Percentiles rank a stretch among this genome's conserved stretches.
phyloP scores from a whole-genome alignment of 2,329 filamentous ascomycete genomes.

The Diaporthe ampelina region DNA sequence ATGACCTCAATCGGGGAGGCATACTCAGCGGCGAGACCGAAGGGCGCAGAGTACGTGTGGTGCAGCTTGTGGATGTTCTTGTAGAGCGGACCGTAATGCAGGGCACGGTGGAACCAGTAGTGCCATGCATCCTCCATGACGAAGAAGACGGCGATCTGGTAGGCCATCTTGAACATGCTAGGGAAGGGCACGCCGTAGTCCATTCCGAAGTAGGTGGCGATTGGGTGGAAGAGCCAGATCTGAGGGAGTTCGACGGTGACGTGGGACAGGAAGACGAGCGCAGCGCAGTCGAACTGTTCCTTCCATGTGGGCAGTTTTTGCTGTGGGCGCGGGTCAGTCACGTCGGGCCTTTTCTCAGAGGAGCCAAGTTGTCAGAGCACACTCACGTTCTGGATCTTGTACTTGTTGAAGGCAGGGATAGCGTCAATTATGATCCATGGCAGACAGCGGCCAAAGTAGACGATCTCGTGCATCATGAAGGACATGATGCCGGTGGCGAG shows the following conservation, averaged over 20 bases:
- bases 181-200: conserved; percentile 92
- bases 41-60: conserved; percentile 98
- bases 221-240: conserved; percentile 99
- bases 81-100: conserved; percentile 97
- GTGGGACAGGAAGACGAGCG: conserved; percentile 92
- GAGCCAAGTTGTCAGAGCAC: neutral
- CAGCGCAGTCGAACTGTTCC: conserved; percentile 96
- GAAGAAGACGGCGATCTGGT: conserved; percentile 95
- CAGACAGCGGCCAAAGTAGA: conserved; percentile 93
- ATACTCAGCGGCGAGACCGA: conserved; percentile 96
- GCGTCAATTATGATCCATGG: conserved; percentile 94
- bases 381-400: conserved; percentile 91
- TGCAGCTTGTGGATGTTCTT: conserved; percentile 98
- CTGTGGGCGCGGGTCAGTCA: conserved; percentile 48
- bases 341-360: conserved; percentile 6
- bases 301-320: conserved; percentile 91
- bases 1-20: conserved; percentile 98
- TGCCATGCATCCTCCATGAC: conserved; percentile 97
- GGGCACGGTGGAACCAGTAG: conserved; percentile 93
- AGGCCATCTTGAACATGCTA: conserved; percentile 84
- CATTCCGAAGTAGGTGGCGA: conserved; percentile 93
- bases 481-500: conserved; percentile 98
- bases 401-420: conserved; percentile 89
- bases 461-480: conserved; percentile 91
- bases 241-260: conserved; percentile 98